Evolutionary conservation across 1,284 basidiomycete genomes (phyloP), one percentile per base, ranked within the genome.

Genomic region (Boletus sp.): DNA sequence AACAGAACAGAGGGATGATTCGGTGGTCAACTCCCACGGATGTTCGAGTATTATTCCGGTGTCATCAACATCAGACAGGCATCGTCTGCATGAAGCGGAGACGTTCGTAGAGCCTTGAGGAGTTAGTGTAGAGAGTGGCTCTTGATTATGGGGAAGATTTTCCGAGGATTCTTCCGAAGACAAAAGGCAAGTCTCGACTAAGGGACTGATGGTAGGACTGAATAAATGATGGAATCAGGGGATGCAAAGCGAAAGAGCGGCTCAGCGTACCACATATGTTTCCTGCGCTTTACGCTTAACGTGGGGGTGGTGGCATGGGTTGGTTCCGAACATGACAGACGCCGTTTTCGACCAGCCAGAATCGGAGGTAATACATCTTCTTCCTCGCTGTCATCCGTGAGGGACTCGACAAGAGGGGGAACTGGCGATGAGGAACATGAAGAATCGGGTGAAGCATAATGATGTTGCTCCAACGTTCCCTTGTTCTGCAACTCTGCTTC

Each of bases 341-440:
- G 45, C 0, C 61, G 53, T 41, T 64, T 65, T 1, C 46, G 48
- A 17, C 62, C 57, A 5, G 50, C 52, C 2, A 60, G 8, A 3
- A 35, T 19, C 1, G 41, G 46, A 17, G 52, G 51, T 6, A 2
- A 13, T 2, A 46, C 8, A 3, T 34, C 49, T 2, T 49, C 47
- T 0, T 50, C 53, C 2, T 51, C 49, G 5, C 40, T 47, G 0
- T 52, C 48, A 2, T 52, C 49, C 0, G 48, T 46, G 3, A 46
- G 7, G 1, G 48, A 53, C 1, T 37, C 32, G 0, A 30, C 42
- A 2, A 41, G 49, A 9, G 10, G 4, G 16, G 46, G 41, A 6
- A 43, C 40, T 0, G 40, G 51, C 3, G 33, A 52, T 4, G 38
- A 43, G 14, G 34, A 32, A 12, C 1, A 8, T 0, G 52, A 46